These are phyloP conservation scores for Alectoria sarmentosa DNA, from an alignment of 495 filamentous ascomycete species.

Conservation along the genomic window DNA sequence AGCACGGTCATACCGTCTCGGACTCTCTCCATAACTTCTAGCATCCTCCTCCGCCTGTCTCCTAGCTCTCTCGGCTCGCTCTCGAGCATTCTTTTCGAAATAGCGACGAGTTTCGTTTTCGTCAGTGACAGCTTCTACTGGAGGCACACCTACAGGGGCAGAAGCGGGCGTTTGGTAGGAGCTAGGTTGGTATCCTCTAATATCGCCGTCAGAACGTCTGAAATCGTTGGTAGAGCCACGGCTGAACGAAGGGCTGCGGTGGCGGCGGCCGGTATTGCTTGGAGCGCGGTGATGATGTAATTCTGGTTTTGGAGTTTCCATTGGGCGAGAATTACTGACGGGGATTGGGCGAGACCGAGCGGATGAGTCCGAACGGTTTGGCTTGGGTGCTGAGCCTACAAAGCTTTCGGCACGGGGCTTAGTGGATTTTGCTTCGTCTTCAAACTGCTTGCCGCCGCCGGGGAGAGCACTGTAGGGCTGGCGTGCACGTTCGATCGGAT, in stretches of 20 bases:
- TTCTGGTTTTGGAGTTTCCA: slow-evolving; percentile 25
- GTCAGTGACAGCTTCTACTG: slow-evolving; percentile 20
- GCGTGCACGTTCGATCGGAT: slow-evolving; percentile 50
- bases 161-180: slow-evolving; percentile 20
- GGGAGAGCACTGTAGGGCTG: slow-evolving; percentile 53
- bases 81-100: slow-evolving; percentile 23
- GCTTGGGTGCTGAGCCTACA: slow-evolving; percentile 14
- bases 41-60: slow-evolving; percentile 25
- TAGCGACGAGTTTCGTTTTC: slow-evolving; percentile 24
- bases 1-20: slow-evolving; percentile 27
- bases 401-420: slow-evolving; percentile 22
- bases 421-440: slow-evolving; percentile 29
- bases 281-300: slow-evolving; percentile 23
- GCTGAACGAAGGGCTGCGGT: slow-evolving; percentile 27
- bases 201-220: slow-evolving; percentile 26
- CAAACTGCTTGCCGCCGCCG: slow-evolving; percentile 50
- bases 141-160: slow-evolving; percentile 10
- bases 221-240: slow-evolving; percentile 18
- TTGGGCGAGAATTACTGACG: slow-evolving; percentile 11
- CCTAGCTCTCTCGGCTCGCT: slow-evolving; percentile 22
- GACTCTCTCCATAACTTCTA: slow-evolving; percentile 26
- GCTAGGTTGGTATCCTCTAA: slow-evolving; percentile 18
- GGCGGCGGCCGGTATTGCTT: slow-evolving; percentile 19
- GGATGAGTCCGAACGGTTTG: slow-evolving; percentile 17
- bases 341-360: slow-evolving; percentile 20